A percentile compares a stretch with the other conserved stretches of the same genome.
phyloP scores from a whole-genome alignment of 345 rosid species.

The Bretschneidera sinensis region DNA sequence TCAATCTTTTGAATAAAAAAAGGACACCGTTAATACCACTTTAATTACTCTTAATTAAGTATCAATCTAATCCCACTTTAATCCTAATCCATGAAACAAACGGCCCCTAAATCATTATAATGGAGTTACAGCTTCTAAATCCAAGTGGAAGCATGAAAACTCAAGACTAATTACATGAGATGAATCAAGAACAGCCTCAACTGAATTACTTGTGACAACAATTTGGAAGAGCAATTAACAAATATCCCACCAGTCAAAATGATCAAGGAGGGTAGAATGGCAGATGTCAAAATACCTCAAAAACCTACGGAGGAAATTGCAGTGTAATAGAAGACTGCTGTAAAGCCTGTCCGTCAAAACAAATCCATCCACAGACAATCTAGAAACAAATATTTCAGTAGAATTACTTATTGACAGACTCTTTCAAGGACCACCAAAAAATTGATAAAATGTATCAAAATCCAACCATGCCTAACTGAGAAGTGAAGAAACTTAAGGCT shows the following conservation, averaged over 20 bases:
- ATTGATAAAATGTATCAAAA: constrained; percentile 4
- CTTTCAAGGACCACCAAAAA: constrained; percentile 23
- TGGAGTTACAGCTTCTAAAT: too few species aligned
- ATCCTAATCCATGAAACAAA: too few species aligned
- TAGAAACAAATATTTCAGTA: constrained; percentile 12
- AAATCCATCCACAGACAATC: constrained; percentile 2
- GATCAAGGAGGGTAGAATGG: not conserved
- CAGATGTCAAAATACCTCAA: constrained; percentile 2
- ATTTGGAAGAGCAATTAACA: not conserved
- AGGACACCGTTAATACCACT: too few species aligned
- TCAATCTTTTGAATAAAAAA: too few species aligned
- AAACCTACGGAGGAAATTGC: constrained; percentile 2
- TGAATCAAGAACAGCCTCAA: not conserved
- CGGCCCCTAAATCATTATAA: too few species aligned
- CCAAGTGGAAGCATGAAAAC: too few species aligned
- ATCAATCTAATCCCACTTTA: too few species aligned
- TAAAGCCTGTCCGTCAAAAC: constrained; percentile 1
- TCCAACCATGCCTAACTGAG: constrained; percentile 14
- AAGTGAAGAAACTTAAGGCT: constrained; percentile 38
- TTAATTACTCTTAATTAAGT: too few species aligned
- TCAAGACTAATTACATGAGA: too few species aligned
- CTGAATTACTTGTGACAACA: not conserved
- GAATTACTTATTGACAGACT: constrained; percentile 42
- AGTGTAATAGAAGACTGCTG: not conserved
- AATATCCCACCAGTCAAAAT: not conserved